A percentile compares a stretch with the other conserved stretches of the same genome.
These are phyloP conservation scores for Malus hybrid DNA, from an alignment of 331 rosid species.

Conservation along the genomic window DNA sequence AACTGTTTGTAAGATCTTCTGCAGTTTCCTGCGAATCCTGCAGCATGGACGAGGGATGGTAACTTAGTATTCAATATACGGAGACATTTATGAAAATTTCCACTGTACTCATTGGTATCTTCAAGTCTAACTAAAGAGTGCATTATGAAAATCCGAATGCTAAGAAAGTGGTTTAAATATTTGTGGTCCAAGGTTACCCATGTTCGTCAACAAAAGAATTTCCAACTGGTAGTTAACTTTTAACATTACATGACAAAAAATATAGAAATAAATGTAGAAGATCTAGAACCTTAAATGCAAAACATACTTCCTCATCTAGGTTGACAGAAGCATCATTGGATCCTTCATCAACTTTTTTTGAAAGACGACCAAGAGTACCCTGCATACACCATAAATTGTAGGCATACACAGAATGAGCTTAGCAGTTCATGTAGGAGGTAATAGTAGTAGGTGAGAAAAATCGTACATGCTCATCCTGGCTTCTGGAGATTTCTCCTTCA, in stretches of 20 bases:
- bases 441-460: slow-evolving; percentile 3
- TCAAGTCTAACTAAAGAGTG: background rate
- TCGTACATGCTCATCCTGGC: slow-evolving; percentile 58
- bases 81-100: background rate
- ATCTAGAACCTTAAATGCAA: background rate
- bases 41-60: background rate
- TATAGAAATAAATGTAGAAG: background rate
- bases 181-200: background rate
- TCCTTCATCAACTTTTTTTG: slow-evolving; percentile 39
- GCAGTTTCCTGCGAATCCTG: slow-evolving; percentile 57
- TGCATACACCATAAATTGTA: slow-evolving; percentile 26
- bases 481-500: slow-evolving; percentile 42
- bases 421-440: slow-evolving; percentile 10
- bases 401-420: slow-evolving; percentile 12
- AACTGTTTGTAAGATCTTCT: slow-evolving; percentile 31
- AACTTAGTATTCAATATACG: background rate
- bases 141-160: background rate
- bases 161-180: background rate
- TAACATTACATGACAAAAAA: background rate
- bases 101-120: background rate
- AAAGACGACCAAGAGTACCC: slow-evolving; percentile 53
- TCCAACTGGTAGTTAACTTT: background rate
- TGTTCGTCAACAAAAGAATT: background rate
- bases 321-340: slow-evolving; percentile 41
- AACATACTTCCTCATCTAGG: slow-evolving; percentile 51